Conservation (phyloP, 2,329 filamentous ascomycete species). For the Neospermospora avenae region DNA sequence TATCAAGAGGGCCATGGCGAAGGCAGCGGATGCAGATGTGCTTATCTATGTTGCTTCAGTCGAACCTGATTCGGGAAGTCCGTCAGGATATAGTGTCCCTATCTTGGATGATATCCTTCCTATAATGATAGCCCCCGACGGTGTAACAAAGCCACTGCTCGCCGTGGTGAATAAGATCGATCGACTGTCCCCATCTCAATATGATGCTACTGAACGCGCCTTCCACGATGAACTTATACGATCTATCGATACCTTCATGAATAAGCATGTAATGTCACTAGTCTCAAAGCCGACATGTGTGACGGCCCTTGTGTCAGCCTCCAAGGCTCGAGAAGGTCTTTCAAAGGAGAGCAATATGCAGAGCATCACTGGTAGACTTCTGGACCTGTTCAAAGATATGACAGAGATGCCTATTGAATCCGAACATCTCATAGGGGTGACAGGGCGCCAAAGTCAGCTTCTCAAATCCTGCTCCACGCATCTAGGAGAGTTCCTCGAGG, state of each 20-base stretch:
- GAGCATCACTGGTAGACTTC: conserved; percentile 59
- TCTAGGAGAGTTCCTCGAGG: conserved; percentile 68
- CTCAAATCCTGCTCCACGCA: conserved; percentile 69
- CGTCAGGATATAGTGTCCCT: not conserved
- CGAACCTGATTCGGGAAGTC: conserved; percentile 43
- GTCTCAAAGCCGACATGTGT: no score
- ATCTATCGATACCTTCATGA: not conserved
- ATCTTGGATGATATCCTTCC: not conserved
- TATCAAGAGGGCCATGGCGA: conserved; percentile 78
- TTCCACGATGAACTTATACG: not conserved
- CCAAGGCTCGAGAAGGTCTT: conserved; percentile 44
- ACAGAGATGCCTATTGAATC: conserved; percentile 68
- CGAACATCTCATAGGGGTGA: conserved; percentile 85
- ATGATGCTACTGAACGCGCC: not conserved
- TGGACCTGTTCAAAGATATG: conserved; percentile 65
- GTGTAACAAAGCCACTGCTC: conserved; percentile 46
- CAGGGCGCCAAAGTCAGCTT: conserved; percentile 81
- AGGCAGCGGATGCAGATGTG: conserved; percentile 80
- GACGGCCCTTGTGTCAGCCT: conserved; percentile 67
- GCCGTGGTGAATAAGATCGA: conserved; percentile 65
- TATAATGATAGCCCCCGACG: not conserved
- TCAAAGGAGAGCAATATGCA: conserved; percentile 64
- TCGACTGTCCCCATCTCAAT: conserved; percentile 34
- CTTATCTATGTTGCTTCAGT: conserved; percentile 78
- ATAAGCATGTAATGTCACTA: no score